Evolutionary conservation across 805 yeast genomes (phyloP), one percentile per base, ranked within the genome.

Genomic region (Pichia eremophila): DNA sequence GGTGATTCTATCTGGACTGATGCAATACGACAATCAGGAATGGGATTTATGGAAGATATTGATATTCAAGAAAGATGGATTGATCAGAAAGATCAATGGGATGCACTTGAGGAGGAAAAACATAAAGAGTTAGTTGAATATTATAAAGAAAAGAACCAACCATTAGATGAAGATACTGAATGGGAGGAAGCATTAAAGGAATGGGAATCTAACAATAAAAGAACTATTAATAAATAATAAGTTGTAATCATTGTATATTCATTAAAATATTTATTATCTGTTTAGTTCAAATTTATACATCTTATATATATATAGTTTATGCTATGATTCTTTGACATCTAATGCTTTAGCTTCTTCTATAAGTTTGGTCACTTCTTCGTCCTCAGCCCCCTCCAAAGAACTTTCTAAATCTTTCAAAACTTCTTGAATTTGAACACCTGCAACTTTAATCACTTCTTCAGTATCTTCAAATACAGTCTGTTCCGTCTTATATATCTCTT

Each of bases 1-100:
- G 99, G 98, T n/a, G 99, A 93, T 60, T 78, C 91, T 0, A 80
- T 93, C 2, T 93, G 99, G 99, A 85, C 89, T n/a, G 96, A 91
- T 56, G 96, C 96, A 0, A 77, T 91, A 0, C 73, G 98, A 53
- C 87, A 85, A 46, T 63, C 67, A 4, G 82, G 90, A 38, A 46
- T 60, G 54, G 80, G 85, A 11, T 64, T 72, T 41, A 63, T 73
- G 40, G 79, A 69, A 42, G 77, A 75, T 15, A 68, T 78, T 8
- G 96, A 90, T 61, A 77, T 88, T 5, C 99, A 93, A 56, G 99
- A 93, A 54, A 73, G 99, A 50, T 93, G 99, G 99, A 77, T 93
- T 11, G 96, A 87, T 49, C 73, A 81, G 54, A 93, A 90, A 61
- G 83, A 77, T 28, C 70, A 69, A 44, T 89, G 86, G 63, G 99